These are phyloP conservation scores for Lichtheimia corymbifera DNA, from an alignment of 371 early-diverging fungal genomes.

Conservation along the genomic window DNA sequence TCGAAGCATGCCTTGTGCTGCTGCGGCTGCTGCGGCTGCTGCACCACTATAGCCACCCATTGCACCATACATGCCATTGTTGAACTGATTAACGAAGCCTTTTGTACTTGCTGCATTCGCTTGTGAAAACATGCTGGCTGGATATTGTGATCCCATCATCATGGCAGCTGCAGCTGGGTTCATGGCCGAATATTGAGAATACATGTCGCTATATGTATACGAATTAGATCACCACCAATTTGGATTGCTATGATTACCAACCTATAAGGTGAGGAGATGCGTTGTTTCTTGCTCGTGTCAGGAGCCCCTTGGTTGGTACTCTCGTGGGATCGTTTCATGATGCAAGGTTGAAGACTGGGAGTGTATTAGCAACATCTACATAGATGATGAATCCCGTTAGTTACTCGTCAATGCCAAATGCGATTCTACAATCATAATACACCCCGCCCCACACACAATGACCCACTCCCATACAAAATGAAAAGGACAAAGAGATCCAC, in stretches of 20 bases:
- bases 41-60: conserved; percentile 12
- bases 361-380: too few species aligned
- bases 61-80: conserved; percentile 17
- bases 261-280: conserved; percentile 23
- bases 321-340: conserved; percentile 32
- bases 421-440: too few species aligned
- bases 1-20: conserved; percentile 2
- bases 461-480: too few species aligned
- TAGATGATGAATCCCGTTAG: too few species aligned
- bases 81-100: conserved; percentile 10
- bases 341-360: not conserved
- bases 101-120: not conserved
- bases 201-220: conserved; percentile 17
- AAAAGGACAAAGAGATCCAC: too few species aligned
- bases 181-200: conserved; percentile 19
- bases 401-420: too few species aligned
- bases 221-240: not conserved
- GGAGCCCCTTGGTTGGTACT: conserved; percentile 14
- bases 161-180: conserved; percentile 20
- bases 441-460: too few species aligned
- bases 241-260: not conserved
- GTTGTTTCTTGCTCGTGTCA: conserved; percentile 28
- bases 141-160: conserved; percentile 20
- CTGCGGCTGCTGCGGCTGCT: not conserved
- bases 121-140: not conserved